Percentiles rank a stretch among this genome's conserved stretches.
Conservation (phyloP, 345 rosid genomes). For the Citrus reticulata region DNA sequence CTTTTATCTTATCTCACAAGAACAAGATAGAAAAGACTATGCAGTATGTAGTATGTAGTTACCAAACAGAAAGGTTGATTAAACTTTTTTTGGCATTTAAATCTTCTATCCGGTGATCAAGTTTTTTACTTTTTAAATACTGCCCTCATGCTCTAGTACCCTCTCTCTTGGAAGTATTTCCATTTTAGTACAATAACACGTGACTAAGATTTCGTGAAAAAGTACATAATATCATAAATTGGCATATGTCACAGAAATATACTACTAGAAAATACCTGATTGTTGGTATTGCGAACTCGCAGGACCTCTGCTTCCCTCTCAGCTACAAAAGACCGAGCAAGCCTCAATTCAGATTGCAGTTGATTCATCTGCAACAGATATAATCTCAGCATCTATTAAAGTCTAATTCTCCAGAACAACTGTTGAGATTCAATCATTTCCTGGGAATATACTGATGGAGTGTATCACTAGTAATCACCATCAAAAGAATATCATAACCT, state of each 20-base stretch:
- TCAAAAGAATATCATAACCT: background rate
- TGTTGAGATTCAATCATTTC: background rate
- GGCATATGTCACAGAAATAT: background rate
- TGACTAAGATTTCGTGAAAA: background rate
- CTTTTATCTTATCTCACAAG: background rate
- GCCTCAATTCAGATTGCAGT: slow-evolving; percentile 81
- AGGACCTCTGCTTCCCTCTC: slow-evolving; percentile 88
- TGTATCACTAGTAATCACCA: background rate
- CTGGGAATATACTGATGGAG: background rate
- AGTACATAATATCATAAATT: background rate
- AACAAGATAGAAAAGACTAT: too few relatives aligned
- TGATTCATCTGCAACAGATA: slow-evolving; percentile 68
- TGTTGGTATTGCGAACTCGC: slow-evolving; percentile 66
- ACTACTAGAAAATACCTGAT: slow-evolving; percentile 47
- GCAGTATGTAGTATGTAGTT: background rate
- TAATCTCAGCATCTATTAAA: background rate
- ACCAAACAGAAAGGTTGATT: background rate
- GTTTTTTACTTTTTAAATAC: background rate
- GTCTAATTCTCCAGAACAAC: background rate
- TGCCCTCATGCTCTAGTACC: background rate
- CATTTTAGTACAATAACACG: background rate
- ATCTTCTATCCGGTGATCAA: too few relatives aligned
- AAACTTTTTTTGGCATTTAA: background rate
- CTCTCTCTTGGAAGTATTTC: background rate
- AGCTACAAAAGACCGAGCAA: slow-evolving; percentile 84